Percentiles rank a stretch among this genome's conserved stretches.
phyloP scores from a whole-genome alignment of 2,329 filamentous ascomycete genomes.

The Dactylellina leptospora region DNA sequence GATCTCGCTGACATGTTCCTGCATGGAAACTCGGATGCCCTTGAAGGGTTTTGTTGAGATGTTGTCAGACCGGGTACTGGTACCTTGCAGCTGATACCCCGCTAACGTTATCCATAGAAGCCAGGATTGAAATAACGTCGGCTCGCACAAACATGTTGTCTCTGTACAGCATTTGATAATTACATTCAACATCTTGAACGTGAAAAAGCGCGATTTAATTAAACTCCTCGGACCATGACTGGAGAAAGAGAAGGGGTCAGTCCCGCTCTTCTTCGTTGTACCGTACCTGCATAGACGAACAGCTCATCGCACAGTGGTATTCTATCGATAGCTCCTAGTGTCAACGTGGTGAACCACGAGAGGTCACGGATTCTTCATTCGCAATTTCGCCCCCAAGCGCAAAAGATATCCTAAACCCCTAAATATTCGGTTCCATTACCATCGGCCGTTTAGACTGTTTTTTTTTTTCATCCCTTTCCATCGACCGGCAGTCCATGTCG shows the following conservation, averaged over 20 bases:
- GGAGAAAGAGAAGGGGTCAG: background rate
- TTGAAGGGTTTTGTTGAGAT: background rate
- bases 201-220: background rate
- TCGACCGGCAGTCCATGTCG: background rate
- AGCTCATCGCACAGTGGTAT: conserved; percentile 41
- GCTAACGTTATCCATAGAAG: conserved; percentile 7
- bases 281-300: conserved; percentile 50
- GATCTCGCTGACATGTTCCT: conserved; percentile 34
- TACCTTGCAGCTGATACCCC: conserved; percentile 46
- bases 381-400: background rate
- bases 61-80: conserved; percentile 29
- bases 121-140: background rate
- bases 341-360: conserved; percentile 45
- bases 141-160: conserved; percentile 3
- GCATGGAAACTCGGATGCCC: conserved; percentile 25
- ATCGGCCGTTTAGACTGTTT: background rate
- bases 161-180: conserved; percentile 4
- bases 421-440: background rate
- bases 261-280: conserved; percentile 18
- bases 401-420: background rate
- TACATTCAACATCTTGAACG: background rate
- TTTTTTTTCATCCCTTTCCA: conserved; percentile 1
- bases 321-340: conserved; percentile 6
- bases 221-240: background rate
- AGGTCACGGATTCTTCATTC: conserved; percentile 20